These are phyloP conservation scores for Metschnikowia lachancei DNA, from an alignment of 805 yeast genomes.

Conservation along the genomic window DNA sequence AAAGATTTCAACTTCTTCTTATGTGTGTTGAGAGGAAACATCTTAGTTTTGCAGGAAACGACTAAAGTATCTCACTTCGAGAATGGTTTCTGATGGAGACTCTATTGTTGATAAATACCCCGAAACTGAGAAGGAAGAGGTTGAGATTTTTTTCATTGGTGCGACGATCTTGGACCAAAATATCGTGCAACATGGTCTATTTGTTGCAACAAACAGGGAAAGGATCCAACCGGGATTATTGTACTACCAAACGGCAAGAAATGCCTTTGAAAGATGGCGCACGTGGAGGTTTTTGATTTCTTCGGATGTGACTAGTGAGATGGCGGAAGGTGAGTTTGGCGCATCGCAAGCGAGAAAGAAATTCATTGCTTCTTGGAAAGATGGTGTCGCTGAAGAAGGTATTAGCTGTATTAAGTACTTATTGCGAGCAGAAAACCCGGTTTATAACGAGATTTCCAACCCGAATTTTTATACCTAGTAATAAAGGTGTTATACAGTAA, in stretches of 20 bases:
- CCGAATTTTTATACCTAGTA: no score
- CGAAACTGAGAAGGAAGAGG: conserved; percentile 36
- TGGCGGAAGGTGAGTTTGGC: conserved; percentile 38
- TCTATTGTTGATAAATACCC: conserved; percentile 47
- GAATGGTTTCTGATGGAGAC: conserved; percentile 69
- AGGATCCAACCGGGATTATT: conserved; percentile 65
- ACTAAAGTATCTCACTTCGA: conserved; percentile 37
- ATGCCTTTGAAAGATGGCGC: conserved; percentile 67
- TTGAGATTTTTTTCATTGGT: conserved; percentile 72
- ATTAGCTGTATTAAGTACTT: no score
- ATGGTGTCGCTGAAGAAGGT: conserved; percentile 11
- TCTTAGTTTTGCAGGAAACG: conserved; percentile 45
- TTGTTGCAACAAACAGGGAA: conserved; percentile 70
- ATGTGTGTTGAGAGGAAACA: conserved; percentile 61
- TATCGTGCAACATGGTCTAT: conserved; percentile 89
- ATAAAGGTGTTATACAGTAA: no score
- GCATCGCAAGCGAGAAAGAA: conserved; percentile 27
- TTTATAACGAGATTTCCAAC: no score
- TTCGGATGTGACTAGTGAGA: conserved; percentile 41
- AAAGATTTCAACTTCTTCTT: conserved; percentile 63
- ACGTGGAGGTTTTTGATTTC: conserved; percentile 55
- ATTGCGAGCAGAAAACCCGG: no score
- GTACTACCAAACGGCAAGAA: conserved; percentile 66
- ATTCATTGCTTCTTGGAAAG: conserved; percentile 9
- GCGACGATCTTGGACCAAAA: conserved; percentile 74